Evolutionary conservation across 2,329 filamentous ascomycete genomes (phyloP).

Genomic region (Hypocrella siamensis): DNA sequence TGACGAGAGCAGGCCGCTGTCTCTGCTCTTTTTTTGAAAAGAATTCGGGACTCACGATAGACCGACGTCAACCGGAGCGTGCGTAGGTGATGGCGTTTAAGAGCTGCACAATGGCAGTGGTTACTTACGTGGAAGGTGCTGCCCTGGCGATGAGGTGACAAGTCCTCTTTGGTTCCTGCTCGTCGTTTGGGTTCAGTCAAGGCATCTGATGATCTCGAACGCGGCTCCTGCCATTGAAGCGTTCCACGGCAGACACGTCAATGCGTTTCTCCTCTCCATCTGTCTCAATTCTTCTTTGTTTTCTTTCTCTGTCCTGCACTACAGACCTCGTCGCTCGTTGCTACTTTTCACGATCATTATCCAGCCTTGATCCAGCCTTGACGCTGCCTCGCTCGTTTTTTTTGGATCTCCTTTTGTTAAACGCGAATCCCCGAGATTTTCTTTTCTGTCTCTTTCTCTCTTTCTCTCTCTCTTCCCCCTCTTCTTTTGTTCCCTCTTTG

Average conservation of each 20-base stretch:
- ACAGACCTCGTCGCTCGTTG: slow-evolving; percentile 7
- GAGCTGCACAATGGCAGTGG: too few relatives aligned
- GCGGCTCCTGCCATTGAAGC: too few relatives aligned
- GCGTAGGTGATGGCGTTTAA: background rate
- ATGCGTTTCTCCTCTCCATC: background rate
- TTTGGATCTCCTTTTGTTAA: slow-evolving; percentile 14
- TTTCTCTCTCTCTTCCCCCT: slow-evolving; percentile 4
- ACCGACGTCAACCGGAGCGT: too few relatives aligned
- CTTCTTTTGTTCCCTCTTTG: slow-evolving; percentile 2
- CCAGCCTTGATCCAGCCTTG: slow-evolving; percentile 8
- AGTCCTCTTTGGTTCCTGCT: too few relatives aligned
- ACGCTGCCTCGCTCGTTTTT: slow-evolving; percentile 11
- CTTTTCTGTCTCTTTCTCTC: slow-evolving; percentile 3
- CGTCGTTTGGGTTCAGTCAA: too few relatives aligned
- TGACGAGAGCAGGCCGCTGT: slow-evolving; percentile 39
- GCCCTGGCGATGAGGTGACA: too few relatives aligned
- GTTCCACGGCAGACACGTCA: too few relatives aligned
- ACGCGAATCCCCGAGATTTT: too few relatives aligned
- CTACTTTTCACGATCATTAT: slow-evolving; percentile 9
- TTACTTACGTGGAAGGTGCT: too few relatives aligned
- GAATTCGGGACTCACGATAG: too few relatives aligned
- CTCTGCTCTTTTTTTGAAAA: slow-evolving; percentile 47
- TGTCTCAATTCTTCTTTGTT: slow-evolving; percentile 1
- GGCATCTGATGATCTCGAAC: too few relatives aligned
- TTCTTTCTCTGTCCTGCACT: slow-evolving; percentile 4